A percentile compares a stretch with the other conserved stretches of the same genome.
Conservation (phyloP, 2,329 filamentous ascomycete species). For the Endoconidiophora laricicola region DNA sequence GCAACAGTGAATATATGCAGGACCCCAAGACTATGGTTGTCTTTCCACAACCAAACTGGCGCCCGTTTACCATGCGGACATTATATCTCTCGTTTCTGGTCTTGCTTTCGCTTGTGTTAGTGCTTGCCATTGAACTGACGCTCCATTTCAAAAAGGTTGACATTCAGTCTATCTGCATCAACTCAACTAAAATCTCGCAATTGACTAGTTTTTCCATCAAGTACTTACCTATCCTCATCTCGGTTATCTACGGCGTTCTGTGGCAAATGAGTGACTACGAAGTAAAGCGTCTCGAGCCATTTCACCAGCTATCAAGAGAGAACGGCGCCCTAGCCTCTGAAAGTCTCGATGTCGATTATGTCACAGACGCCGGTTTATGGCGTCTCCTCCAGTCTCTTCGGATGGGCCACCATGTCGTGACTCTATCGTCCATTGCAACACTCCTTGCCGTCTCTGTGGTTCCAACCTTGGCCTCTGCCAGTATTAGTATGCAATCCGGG, state of each 20-base stretch:
- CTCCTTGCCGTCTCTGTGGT: slow-evolving; percentile 51
- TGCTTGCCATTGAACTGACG: slow-evolving; percentile 30
- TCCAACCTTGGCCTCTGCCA: slow-evolving; percentile 50
- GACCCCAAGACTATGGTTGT: slow-evolving; percentile 21
- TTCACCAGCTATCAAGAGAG: slow-evolving; percentile 45
- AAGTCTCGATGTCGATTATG: slow-evolving; percentile 59
- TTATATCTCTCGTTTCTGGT: slow-evolving; percentile 40
- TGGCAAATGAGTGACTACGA: slow-evolving; percentile 53
- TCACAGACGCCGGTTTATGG: slow-evolving; percentile 49
- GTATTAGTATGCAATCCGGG: slow-evolving; percentile 39
- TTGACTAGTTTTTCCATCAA: slow-evolving; percentile 44
- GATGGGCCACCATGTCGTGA: slow-evolving; percentile 51
- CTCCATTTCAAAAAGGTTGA: slow-evolving; percentile 13
- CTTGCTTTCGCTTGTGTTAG: slow-evolving; percentile 35
- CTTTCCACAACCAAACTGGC: slow-evolving; percentile 50
- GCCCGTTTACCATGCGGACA: slow-evolving; percentile 47
- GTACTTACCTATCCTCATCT: slow-evolving; percentile 43
- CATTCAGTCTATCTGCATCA: slow-evolving; percentile 33
- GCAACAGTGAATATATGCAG: slow-evolving; percentile 12
- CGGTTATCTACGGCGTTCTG: slow-evolving; percentile 44
- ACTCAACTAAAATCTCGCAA: slow-evolving; percentile 32
- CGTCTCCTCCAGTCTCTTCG: slow-evolving; percentile 46
- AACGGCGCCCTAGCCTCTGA: slow-evolving; percentile 44
- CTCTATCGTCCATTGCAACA: slow-evolving; percentile 46
- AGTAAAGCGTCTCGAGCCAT: slow-evolving; percentile 49